These are phyloP conservation scores for Hypoxylon sp. DNA, from an alignment of 2,329 filamentous ascomycete species.

Conservation along the genomic window DNA sequence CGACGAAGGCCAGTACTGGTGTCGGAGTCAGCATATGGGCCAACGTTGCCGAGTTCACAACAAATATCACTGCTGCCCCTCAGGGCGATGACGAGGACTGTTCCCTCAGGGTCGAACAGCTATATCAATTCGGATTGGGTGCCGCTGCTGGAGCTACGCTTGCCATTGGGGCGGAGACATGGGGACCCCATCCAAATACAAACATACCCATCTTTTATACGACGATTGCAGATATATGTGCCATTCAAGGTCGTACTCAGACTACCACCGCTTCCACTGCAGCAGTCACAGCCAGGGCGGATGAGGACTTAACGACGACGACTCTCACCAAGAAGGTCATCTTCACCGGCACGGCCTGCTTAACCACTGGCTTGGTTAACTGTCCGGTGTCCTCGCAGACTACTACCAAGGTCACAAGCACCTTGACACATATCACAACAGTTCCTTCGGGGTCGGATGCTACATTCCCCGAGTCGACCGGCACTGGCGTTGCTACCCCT, in stretches of 20 bases:
- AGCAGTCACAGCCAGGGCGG: slow-evolving; percentile 46
- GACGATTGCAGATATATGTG: slow-evolving; percentile 63
- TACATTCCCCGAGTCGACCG: slow-evolving; percentile 59
- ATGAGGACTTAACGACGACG: slow-evolving; percentile 56
- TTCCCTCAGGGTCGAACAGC: slow-evolving; percentile 62
- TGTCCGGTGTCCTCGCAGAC: slow-evolving; percentile 67
- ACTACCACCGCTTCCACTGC: slow-evolving; percentile 38
- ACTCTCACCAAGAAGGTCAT: slow-evolving; percentile 60
- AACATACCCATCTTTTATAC: slow-evolving; percentile 69
- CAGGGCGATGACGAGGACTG: slow-evolving; percentile 58
- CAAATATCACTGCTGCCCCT: slow-evolving; percentile 63
- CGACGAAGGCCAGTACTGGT: slow-evolving; percentile 58
- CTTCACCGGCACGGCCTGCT: slow-evolving; percentile 63
- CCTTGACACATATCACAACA: slow-evolving; percentile 59
- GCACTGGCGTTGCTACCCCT: slow-evolving; percentile 52
- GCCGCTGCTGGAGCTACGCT: slow-evolving; percentile 69
- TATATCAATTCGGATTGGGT: slow-evolving; percentile 67
- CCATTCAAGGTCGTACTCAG: slow-evolving; percentile 49
- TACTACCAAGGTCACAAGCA: slow-evolving; percentile 58
- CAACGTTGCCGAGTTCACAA: slow-evolving; percentile 68
- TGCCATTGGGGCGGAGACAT: slow-evolving; percentile 60
- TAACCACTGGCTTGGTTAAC: slow-evolving; percentile 59
- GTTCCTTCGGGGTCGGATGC: slow-evolving; percentile 58
- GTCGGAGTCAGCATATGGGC: slow-evolving; percentile 65
- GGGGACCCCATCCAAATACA: slow-evolving; percentile 64